phyloP scores from a whole-genome alignment of 352 stramenopile species.

The Phytopythium delawarense region DNA sequence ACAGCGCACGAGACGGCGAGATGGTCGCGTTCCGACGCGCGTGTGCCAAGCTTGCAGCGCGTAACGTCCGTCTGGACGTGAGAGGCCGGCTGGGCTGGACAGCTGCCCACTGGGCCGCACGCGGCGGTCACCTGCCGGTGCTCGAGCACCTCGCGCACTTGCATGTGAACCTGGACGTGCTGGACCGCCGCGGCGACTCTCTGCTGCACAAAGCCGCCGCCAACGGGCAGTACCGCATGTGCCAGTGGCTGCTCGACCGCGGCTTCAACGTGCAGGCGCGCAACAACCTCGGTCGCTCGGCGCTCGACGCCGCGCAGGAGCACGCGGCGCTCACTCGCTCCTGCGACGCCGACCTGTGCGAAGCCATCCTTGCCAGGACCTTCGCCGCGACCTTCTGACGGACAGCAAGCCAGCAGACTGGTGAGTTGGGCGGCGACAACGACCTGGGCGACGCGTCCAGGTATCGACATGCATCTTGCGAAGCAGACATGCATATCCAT shows the following conservation, averaged over 20 bases:
- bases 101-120: constrained; percentile 67
- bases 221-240: constrained; percentile 60
- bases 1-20: constrained; percentile 59
- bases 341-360: constrained; percentile 43
- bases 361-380: constrained; percentile 41
- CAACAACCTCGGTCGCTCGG: constrained; percentile 67
- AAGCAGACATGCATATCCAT: background rate
- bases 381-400: constrained; percentile 33
- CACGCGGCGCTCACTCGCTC: constrained; percentile 26
- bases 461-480: background rate
- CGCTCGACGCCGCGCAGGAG: constrained; percentile 58
- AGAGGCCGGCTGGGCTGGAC: constrained; percentile 75
- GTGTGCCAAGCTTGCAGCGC: constrained; percentile 31
- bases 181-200: constrained; percentile 65
- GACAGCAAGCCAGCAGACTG: background rate
- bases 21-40: constrained; percentile 40
- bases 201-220: constrained; percentile 72
- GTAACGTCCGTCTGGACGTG: constrained; percentile 42
- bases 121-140: constrained; percentile 56
- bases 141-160: constrained; percentile 49
- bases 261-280: constrained; percentile 57
- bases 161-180: constrained; percentile 55
- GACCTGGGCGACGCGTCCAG: background rate
- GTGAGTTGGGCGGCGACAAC: background rate
- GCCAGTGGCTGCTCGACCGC: constrained; percentile 61